These are phyloP conservation scores for Arthrobotrys pseudoclavata DNA, from an alignment of 2,329 filamentous ascomycete species.

Conservation along the genomic window DNA sequence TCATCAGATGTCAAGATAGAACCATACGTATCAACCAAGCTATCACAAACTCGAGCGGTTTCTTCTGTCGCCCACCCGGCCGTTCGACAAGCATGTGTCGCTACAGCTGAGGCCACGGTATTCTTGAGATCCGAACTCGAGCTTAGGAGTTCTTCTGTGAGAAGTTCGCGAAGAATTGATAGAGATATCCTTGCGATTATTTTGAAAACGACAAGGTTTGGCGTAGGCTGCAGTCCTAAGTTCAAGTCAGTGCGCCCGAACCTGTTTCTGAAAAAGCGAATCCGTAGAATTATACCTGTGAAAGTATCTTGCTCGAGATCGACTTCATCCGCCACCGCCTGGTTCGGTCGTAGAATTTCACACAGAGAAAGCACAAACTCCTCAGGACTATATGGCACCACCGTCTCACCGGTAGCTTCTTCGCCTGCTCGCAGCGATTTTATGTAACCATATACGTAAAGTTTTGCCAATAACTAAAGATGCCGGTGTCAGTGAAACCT, in stretches of 20 bases:
- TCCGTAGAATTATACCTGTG: conserved; percentile 22
- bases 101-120: conserved; percentile 20
- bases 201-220: conserved; percentile 34
- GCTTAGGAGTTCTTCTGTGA: conserved; percentile 2
- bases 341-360: conserved; percentile 23
- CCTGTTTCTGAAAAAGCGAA: neutral
- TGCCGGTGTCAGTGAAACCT: neutral
- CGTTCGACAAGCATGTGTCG: conserved; percentile 20
- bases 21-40: conserved; percentile 10
- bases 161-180: conserved; percentile 4
- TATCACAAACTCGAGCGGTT: conserved; percentile 18
- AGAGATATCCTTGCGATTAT: conserved; percentile 20
- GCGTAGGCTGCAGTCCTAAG: conserved; percentile 15
- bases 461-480: conserved; percentile 38
- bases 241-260: neutral
- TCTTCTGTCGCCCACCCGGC: conserved; percentile 30
- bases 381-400: neutral
- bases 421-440: conserved; percentile 10
- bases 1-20: conserved; percentile 21
- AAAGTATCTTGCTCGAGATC: conserved; percentile 41
- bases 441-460: conserved; percentile 45
- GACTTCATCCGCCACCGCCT: conserved; percentile 28
- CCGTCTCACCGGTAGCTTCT: neutral
- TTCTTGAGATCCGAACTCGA: conserved; percentile 7
- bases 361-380: conserved; percentile 36